A percentile compares a stretch with the other conserved stretches of the same genome.
Evolutionary conservation across 2,329 filamentous ascomycete genomes (phyloP).

Genomic region (Colletotrichum australisinense): DNA sequence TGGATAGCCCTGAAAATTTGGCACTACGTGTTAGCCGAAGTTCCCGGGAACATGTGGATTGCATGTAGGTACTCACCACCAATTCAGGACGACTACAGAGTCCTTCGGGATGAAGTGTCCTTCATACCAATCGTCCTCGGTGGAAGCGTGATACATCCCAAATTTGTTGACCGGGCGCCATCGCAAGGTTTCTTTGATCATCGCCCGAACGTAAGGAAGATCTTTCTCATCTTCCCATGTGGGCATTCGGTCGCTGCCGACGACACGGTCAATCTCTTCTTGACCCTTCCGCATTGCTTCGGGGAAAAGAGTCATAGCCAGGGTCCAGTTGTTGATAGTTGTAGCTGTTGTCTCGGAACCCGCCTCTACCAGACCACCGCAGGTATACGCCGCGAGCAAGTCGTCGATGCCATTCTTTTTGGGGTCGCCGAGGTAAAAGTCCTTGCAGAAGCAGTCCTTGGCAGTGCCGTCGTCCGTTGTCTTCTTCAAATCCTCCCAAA

Average conservation of each 20-base stretch:
- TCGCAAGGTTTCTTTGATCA: slow-evolving; percentile 66
- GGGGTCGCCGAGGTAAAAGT: too few relatives aligned
- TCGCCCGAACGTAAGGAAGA: slow-evolving; percentile 63
- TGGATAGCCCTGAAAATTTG: too few relatives aligned
- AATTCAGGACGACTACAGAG: neutral
- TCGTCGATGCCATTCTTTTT: too few relatives aligned
- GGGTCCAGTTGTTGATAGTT: slow-evolving; percentile 3
- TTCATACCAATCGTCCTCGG: slow-evolving; percentile 31
- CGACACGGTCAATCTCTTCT: slow-evolving; percentile 61
- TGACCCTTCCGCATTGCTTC: slow-evolving; percentile 59
- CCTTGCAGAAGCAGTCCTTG: too few relatives aligned
- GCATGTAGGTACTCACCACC: neutral
- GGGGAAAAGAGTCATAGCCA: slow-evolving; percentile 59
- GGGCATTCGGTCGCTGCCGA: slow-evolving; percentile 60
- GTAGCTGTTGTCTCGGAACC: too few relatives aligned
- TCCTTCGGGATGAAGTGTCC: slow-evolving; percentile 21
- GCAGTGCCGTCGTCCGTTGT: too few relatives aligned
- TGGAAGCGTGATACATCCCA: slow-evolving; percentile 48
- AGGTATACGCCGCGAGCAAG: too few relatives aligned
- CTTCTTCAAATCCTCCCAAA: too few relatives aligned
- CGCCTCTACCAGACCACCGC: too few relatives aligned
- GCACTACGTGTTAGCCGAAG: too few relatives aligned
- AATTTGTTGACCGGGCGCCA: slow-evolving; percentile 66
- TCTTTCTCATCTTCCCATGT: slow-evolving; percentile 58
- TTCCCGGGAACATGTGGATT: too few relatives aligned